Conservation (phyloP, 2,329 filamentous ascomycete species). For the Stachybotrys elegans region DNA sequence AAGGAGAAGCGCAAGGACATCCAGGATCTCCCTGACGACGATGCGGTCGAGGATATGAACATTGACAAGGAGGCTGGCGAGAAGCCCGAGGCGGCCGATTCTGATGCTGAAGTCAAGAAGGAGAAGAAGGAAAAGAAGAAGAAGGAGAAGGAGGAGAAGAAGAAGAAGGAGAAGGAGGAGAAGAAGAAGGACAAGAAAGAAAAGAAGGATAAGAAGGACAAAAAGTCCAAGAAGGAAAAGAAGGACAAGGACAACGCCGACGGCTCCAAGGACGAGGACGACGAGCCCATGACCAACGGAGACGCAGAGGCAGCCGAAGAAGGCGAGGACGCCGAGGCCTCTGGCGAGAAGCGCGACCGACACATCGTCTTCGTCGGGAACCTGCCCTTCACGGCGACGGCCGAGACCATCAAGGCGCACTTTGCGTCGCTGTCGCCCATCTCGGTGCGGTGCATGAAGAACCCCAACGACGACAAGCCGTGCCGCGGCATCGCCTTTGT, state of each 20-base stretch:
- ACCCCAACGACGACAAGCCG: conserved; percentile 53
- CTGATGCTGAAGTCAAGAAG: conserved; percentile 15
- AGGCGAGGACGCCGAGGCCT: conserved; percentile 6
- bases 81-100: conserved; percentile 17
- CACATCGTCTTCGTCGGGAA: conserved; percentile 55
- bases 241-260: conserved; percentile 22
- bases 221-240: conserved; percentile 19
- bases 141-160: conserved; percentile 21
- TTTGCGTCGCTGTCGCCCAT: conserved; percentile 61
- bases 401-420: conserved; percentile 63
- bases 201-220: conserved; percentile 21
- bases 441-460: conserved; percentile 61
- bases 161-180: conserved; percentile 23
- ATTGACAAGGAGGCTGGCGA: conserved; percentile 13
- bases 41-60: conserved; percentile 19
- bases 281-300: conserved; percentile 26
- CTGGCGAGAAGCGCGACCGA: conserved; percentile 19
- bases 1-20: conserved; percentile 35
- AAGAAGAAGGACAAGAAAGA: conserved; percentile 23
- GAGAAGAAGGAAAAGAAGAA: conserved; percentile 10
- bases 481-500: conserved; percentile 80
- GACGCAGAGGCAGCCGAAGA: conserved; percentile 11
- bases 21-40: conserved; percentile 29
- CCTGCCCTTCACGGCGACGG: conserved; percentile 78
- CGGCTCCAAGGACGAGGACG: conserved; percentile 16